Evolutionary conservation across 2,329 filamentous ascomycete genomes (phyloP), one percentile per base, ranked within the genome.

Genomic region (Peltaster fructicola): DNA sequence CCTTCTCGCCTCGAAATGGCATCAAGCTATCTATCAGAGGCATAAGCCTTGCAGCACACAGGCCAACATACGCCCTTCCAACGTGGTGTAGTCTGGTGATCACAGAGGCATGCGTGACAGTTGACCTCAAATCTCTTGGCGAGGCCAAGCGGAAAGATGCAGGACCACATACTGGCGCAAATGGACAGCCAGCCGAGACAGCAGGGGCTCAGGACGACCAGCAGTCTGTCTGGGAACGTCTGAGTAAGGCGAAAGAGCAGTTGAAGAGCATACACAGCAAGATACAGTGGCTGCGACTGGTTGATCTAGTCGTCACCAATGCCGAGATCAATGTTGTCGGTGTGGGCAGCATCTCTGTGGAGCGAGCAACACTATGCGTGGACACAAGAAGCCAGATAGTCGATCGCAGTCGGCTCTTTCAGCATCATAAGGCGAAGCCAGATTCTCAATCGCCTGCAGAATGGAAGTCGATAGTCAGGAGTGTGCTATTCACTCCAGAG

Each of bases 61-160:
- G 84, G 4, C 88, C 88, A 8, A 95, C 88, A 5, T 95, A 98
- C 53, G 81, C 85, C 22, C 82, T 95, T 50, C 88, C 88, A 21
- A 95, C 90, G 34, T 95, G 85, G 82, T 59, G 92, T 40, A 95
- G 84, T 48, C 63, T 98, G 24, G 78, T 88, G 6, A 55, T 98
- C 31, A 79, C 71, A 41, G 88, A 93, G 46, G 59, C 93, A 24
- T 77, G 73, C 24, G 63, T 98, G 24, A 90, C 80, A 0, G 50
- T 95, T 20, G 80, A 98, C 45, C 58, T 82, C 22, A 65, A 67
- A 31, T 65, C 69, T 23, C 52, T 88, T 20, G 65, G 45, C 8
- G 37, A 41, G 10, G 26, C 8, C 15, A 32, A 32, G 23, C 25
- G 29, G 18, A 21, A 31, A 17, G 27, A 33, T 23, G 35, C 30